Conservation (phyloP, 2,329 filamentous ascomycete genomes). For the Alternaria brassicae region DNA sequence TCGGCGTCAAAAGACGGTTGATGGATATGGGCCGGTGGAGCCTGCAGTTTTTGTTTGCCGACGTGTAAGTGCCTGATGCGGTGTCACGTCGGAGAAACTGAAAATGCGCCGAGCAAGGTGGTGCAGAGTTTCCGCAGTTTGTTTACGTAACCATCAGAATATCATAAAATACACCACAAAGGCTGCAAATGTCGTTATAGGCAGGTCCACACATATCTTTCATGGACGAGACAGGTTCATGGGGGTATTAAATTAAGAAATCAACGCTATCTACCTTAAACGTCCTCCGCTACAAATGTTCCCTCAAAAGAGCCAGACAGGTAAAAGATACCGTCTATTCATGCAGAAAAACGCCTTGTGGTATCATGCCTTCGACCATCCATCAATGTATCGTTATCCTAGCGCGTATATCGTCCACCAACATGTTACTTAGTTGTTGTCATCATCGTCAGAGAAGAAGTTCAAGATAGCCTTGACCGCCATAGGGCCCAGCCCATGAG, state of each 20-base stretch:
- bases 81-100: constrained; percentile 1
- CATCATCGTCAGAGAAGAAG: constrained; percentile 79
- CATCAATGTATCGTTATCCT: constrained; percentile 15
- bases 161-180: background rate
- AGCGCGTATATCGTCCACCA: constrained; percentile 10
- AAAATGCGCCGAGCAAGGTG: background rate
- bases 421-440: constrained; percentile 33
- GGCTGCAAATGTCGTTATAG: background rate
- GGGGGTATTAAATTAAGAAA: constrained; percentile 21
- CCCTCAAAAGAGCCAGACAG: constrained; percentile 7
- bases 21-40: background rate
- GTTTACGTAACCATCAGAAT: background rate
- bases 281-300: constrained; percentile 7
- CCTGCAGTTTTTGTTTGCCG: background rate
- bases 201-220: background rate
- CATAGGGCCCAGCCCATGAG: constrained; percentile 80
- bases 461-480: constrained; percentile 86
- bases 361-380: constrained; percentile 28
- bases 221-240: background rate
- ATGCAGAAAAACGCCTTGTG: constrained; percentile 24
- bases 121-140: background rate
- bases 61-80: background rate
- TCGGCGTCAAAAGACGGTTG: background rate
- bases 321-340: constrained; percentile 4
- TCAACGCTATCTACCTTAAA: constrained; percentile 16